These are phyloP conservation scores for Tuber indicum DNA, from an alignment of 495 filamentous ascomycete genomes.

Conservation along the genomic window DNA sequence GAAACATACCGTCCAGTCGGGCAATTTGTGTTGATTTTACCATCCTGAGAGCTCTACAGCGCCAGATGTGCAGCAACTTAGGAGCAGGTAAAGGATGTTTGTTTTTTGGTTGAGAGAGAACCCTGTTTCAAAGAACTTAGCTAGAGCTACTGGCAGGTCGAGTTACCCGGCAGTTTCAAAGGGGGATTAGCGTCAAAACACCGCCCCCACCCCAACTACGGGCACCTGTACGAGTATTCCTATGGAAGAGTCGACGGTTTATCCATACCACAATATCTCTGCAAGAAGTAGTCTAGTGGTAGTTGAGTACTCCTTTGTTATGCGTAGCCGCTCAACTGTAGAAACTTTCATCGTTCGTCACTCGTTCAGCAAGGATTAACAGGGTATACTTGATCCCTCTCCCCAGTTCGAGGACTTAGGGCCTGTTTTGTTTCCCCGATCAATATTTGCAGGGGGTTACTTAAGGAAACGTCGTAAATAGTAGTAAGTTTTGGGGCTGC, in stretches of 20 bases:
- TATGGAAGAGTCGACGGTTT: neutral
- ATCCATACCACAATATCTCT: neutral
- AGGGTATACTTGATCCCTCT: neutral
- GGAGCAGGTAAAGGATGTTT: neutral
- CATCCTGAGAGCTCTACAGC: conserved; percentile 53
- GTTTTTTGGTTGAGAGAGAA: neutral
- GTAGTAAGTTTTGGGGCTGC: too few species aligned
- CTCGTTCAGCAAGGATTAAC: neutral
- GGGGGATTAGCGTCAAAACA: neutral
- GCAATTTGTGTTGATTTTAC: conserved; percentile 93
- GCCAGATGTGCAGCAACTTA: neutral
- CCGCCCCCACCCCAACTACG: neutral
- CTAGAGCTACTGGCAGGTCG: neutral
- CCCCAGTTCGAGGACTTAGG: neutral
- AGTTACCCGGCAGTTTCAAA: neutral
- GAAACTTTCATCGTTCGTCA: neutral
- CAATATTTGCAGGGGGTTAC: neutral
- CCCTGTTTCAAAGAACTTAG: neutral
- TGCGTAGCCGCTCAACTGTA: neutral
- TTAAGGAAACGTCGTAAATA: neutral
- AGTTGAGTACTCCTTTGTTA: neutral
- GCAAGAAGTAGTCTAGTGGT: neutral
- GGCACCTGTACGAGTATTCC: neutral
- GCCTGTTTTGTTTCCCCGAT: neutral
- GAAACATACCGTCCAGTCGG: conserved; percentile 72